These are phyloP conservation scores for Verticillium albo-atrum DNA, from an alignment of 2,329 filamentous ascomycete species.

Conservation along the genomic window DNA sequence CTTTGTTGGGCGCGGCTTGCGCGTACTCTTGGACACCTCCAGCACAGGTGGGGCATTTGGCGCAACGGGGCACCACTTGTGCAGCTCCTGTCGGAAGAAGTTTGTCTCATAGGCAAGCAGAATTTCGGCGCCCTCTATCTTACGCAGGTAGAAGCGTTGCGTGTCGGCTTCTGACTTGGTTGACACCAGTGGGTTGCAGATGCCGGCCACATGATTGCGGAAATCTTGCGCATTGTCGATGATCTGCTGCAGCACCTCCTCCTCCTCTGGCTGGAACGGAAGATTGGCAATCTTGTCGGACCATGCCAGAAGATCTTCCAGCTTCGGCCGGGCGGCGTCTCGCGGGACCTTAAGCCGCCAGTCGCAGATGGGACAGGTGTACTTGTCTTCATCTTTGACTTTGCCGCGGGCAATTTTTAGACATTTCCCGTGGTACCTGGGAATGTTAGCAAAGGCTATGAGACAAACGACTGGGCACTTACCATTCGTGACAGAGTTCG, in stretches of 20 bases:
- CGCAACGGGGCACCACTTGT: slow-evolving; percentile 91
- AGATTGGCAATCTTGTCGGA: slow-evolving; percentile 74
- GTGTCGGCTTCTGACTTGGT: slow-evolving; percentile 84
- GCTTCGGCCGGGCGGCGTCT: slow-evolving; percentile 89
- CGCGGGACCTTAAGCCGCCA: slow-evolving; percentile 96
- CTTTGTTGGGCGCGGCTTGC: slow-evolving; percentile 94
- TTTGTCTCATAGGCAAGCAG: slow-evolving; percentile 92
- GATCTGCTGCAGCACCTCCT: slow-evolving; percentile 79
- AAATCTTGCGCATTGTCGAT: slow-evolving; percentile 82
- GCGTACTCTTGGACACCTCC: slow-evolving; percentile 82
- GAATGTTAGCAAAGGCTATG: background rate
- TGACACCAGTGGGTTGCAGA: slow-evolving; percentile 75
- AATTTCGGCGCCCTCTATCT: slow-evolving; percentile 95
- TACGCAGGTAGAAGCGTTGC: slow-evolving; percentile 91
- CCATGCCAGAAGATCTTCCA: slow-evolving; percentile 83
- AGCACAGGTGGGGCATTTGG: slow-evolving; percentile 80
- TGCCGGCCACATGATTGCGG: slow-evolving; percentile 73
- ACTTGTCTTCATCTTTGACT: slow-evolving; percentile 97
- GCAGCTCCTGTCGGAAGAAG: slow-evolving; percentile 90
- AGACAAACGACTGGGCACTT: slow-evolving; percentile 23
- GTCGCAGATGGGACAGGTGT: slow-evolving; percentile 96
- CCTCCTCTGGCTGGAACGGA: slow-evolving; percentile 95
- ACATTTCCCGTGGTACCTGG: slow-evolving; percentile 94
- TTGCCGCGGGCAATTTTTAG: slow-evolving; percentile 96
- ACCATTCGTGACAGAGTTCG: slow-evolving; percentile 97